These are phyloP conservation scores for Schwanniomyces pseudopolymorphus DNA, from an alignment of 805 yeast genomes.

Conservation along the genomic window DNA sequence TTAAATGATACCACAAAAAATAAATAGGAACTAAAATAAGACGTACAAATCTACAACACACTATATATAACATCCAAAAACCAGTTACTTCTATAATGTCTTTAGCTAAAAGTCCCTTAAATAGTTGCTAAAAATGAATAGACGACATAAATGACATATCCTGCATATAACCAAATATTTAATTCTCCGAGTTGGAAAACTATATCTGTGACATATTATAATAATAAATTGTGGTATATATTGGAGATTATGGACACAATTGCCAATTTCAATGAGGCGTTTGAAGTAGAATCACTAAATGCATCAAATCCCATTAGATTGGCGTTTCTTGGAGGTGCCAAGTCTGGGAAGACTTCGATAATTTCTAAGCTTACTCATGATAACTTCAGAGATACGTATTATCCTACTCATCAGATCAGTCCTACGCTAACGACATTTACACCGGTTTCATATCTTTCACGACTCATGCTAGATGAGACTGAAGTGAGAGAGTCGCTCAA, in stretches of 20 bases:
- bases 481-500: conserved; percentile 12
- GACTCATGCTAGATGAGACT: conserved; percentile 23
- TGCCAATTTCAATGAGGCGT: background rate
- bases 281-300: background rate
- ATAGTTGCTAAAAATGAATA: too few species aligned
- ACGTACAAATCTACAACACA: too few species aligned
- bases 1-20: too few species aligned
- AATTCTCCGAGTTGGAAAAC: too few species aligned
- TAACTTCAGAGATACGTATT: conserved; percentile 63
- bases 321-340: conserved; percentile 60
- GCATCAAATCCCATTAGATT: conserved; percentile 46
- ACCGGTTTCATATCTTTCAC: conserved; percentile 30
- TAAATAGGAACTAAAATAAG: too few species aligned
- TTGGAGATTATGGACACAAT: background rate
- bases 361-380: conserved; percentile 49
- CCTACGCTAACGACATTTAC: conserved; percentile 57
- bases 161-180: too few species aligned
- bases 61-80: too few species aligned
- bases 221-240: too few species aligned
- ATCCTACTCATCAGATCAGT: conserved; percentile 66
- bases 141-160: too few species aligned
- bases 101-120: too few species aligned
- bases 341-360: conserved; percentile 60
- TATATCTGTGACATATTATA: too few species aligned
- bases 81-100: too few species aligned